A percentile compares a stretch with the other conserved stretches of the same genome.
phyloP scores from a whole-genome alignment of 2,329 filamentous ascomycete genomes.

The Pyrenophora teres region DNA sequence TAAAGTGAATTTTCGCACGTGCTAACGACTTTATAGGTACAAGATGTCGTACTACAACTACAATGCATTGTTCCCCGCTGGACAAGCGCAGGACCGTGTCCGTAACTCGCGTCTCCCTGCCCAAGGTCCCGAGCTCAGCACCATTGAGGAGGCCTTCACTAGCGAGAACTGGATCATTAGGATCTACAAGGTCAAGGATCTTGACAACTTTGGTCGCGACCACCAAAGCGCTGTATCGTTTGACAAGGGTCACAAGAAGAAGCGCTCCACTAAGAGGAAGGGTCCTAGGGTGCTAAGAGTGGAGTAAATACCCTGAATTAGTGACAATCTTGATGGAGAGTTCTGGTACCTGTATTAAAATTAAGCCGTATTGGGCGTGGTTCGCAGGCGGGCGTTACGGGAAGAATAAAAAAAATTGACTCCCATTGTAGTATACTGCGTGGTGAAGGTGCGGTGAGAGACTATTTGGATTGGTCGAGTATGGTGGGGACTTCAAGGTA shows the following conservation, averaged over 20 bases:
- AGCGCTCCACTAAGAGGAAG: constrained; percentile 73
- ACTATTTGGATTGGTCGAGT: background rate
- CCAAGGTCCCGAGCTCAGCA: constrained; percentile 81
- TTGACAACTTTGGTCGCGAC: constrained; percentile 93
- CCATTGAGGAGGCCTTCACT: constrained; percentile 94
- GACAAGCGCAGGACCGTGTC: constrained; percentile 89
- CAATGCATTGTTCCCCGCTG: constrained; percentile 84
- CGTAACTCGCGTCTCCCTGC: constrained; percentile 81
- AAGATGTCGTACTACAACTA: constrained; percentile 99
- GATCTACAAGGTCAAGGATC: constrained; percentile 99
- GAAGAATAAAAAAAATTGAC: constrained; percentile 32
- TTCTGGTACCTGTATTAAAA: constrained; percentile 37
- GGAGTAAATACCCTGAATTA: constrained; percentile 58
- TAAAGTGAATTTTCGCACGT: background rate
- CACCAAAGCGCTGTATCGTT: constrained; percentile 73
- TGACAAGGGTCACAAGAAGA: constrained; percentile 82
- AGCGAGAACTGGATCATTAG: constrained; percentile 99
- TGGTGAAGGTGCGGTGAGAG: background rate
- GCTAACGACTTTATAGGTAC: constrained; percentile 69
- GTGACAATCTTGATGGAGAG: constrained; percentile 21
- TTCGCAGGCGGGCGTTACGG: constrained; percentile 35
- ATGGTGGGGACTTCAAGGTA: background rate
- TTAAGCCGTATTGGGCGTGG: constrained; percentile 23
- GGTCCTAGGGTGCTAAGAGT: constrained; percentile 73
- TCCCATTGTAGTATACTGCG: constrained; percentile 1